Evolutionary conservation across 805 yeast genomes (phyloP).

Genomic region (Pichia nanzhaoensis): DNA sequence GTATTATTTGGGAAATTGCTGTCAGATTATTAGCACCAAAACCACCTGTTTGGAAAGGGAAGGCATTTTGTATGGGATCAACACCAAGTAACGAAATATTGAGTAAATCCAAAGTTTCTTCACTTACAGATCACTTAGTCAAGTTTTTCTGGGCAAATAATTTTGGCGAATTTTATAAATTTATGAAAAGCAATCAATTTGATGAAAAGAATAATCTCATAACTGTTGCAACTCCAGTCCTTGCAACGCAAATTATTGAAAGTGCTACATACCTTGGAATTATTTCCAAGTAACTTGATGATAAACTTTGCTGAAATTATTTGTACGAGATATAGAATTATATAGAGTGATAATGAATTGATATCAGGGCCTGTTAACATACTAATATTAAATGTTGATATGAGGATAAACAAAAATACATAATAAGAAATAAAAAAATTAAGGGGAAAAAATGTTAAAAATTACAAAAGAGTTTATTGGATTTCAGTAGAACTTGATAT

Average conservation of each 20-base stretch:
- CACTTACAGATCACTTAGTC: constrained; percentile 26
- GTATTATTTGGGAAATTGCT: constrained; percentile 20
- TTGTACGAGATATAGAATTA: background rate
- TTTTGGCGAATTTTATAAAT: constrained; percentile 20
- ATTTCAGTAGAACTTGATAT: background rate
- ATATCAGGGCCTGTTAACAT: too few relatives aligned
- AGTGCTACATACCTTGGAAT: constrained; percentile 19
- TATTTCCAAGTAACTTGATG: constrained; percentile 5
- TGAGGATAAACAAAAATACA: too few relatives aligned
- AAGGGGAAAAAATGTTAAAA: too few relatives aligned
- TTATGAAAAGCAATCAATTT: constrained; percentile 17
- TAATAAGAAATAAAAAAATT: too few relatives aligned
- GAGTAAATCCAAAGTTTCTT: constrained; percentile 19
- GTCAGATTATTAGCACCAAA: constrained; percentile 12
- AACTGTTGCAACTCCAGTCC: constrained; percentile 12
- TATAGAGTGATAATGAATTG: background rate
- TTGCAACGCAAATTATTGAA: constrained; percentile 15
- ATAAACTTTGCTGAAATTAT: background rate
- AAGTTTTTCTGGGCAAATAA: constrained; percentile 27
- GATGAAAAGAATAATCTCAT: constrained; percentile 15
- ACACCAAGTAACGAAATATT: constrained; percentile 8
- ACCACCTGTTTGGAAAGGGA: constrained; percentile 8
- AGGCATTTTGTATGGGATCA: constrained; percentile 1
- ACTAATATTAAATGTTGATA: too few relatives aligned
- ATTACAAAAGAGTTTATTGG: background rate